A percentile compares a stretch with the other conserved stretches of the same genome.
phyloP scores from a whole-genome alignment of 2,329 filamentous ascomycete species.

The Colletotrichum higginsianum region DNA sequence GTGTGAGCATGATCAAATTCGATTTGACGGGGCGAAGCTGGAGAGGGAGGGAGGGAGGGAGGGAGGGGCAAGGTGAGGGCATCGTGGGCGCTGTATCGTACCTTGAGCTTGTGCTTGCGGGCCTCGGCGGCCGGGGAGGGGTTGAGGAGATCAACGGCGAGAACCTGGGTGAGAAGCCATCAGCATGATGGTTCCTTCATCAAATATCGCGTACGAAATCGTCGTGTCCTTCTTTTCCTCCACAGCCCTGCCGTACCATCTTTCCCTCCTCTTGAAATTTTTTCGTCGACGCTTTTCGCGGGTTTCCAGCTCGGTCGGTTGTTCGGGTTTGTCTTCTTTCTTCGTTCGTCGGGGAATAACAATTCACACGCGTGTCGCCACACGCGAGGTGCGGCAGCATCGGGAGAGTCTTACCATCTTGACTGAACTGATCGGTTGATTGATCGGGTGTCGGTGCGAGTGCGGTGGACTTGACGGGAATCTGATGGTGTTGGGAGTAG shows the following conservation, averaged over 20 bases:
- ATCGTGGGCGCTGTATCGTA: conserved; percentile 61
- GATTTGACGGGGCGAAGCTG: neutral
- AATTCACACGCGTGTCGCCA: conserved; percentile 36
- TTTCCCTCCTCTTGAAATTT: conserved; percentile 30
- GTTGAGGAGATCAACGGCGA: conserved; percentile 99
- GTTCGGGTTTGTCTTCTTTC: conserved; percentile 26
- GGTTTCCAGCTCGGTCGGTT: conserved; percentile 42
- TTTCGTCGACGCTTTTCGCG: conserved; percentile 21
- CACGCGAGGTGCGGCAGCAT: conserved; percentile 43
- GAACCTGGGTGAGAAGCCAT: conserved; percentile 78
- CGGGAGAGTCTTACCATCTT: conserved; percentile 75
- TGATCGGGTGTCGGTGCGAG: conserved; percentile 62
- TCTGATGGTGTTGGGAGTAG: conserved; percentile 64
- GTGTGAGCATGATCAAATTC: conserved; percentile 41
- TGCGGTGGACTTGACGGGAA: conserved; percentile 65
- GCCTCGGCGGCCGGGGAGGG: conserved; percentile 97
- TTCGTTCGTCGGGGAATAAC: conserved; percentile 17
- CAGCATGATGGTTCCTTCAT: conserved; percentile 44
- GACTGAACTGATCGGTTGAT: conserved; percentile 65
- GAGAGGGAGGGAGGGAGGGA: neutral
- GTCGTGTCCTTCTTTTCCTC: conserved; percentile 39
- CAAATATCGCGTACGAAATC: conserved; percentile 30
- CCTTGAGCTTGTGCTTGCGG: conserved; percentile 99
- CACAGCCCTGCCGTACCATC: conserved; percentile 36
- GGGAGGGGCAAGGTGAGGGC: conserved; percentile 9